These are phyloP conservation scores for Fraxinus pennsylvanica DNA, from an alignment of 257 asterid species.

Conservation along the genomic window DNA sequence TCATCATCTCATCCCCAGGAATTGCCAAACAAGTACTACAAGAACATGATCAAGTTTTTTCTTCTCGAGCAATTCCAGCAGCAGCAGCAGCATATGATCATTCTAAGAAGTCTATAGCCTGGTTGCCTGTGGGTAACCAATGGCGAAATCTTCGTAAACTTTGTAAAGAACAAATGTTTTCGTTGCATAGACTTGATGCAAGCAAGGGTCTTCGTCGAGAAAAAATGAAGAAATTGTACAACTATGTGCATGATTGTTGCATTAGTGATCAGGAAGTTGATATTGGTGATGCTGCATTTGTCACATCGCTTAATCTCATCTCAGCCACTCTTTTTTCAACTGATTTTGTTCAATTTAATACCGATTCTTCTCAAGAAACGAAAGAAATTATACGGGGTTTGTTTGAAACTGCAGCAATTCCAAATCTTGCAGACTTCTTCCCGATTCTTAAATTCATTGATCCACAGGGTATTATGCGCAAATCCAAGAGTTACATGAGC, in stretches of 20 bases:
- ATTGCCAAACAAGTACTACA: slow-evolving; percentile 14
- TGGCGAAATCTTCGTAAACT: slow-evolving; percentile 18
- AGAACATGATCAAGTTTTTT: slow-evolving; percentile 1
- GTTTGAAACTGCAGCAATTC: background rate
- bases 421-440: slow-evolving; percentile 5
- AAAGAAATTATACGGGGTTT: background rate
- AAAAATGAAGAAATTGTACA: slow-evolving; percentile 3
- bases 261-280: background rate
- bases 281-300: background rate
- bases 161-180: background rate
- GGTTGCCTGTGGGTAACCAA: slow-evolving; percentile 1
- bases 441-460: background rate
- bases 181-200: slow-evolving; percentile 16
- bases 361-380: slow-evolving; percentile 1
- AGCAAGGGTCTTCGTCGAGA: slow-evolving; percentile 9
- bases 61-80: slow-evolving; percentile 1
- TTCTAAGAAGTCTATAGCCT: background rate
- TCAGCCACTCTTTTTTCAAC: background rate
- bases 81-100: background rate
- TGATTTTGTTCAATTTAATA: background rate
- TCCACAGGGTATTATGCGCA: background rate
- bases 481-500: background rate
- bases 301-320: background rate
- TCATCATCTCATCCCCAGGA: slow-evolving; percentile 5
- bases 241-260: background rate